phyloP scores from a whole-genome alignment of 208 protist genomes.

The Leishmania tarentolae region DNA sequence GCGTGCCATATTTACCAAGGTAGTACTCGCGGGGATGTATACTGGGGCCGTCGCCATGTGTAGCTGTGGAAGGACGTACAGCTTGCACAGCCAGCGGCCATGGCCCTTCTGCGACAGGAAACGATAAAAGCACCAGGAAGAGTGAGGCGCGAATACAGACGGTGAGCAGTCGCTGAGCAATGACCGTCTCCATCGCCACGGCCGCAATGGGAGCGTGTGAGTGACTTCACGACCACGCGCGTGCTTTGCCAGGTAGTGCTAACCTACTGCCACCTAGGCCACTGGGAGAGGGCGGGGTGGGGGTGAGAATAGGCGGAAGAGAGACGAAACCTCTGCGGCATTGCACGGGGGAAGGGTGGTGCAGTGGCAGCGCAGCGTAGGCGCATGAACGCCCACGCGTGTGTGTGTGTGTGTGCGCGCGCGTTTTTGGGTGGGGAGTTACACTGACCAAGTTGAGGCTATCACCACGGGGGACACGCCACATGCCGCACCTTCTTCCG shows the following conservation, averaged over 20 bases:
- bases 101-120: background rate
- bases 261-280: background rate
- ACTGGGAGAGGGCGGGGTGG: background rate
- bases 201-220: background rate
- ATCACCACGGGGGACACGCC: background rate
- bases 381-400: background rate
- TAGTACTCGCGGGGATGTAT: slow-evolving; percentile 30
- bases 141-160: background rate
- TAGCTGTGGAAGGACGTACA: background rate
- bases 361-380: background rate
- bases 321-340: too few relatives aligned
- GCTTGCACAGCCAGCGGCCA: background rate
- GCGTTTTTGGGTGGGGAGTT: background rate
- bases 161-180: background rate
- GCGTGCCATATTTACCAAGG: slow-evolving; percentile 17
- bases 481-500: background rate
- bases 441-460: background rate
- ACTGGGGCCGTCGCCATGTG: background rate
- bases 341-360: background rate
- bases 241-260: background rate
- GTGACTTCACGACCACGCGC: background rate
- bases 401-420: background rate
- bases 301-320: too few relatives aligned
- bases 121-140: background rate
- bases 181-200: background rate